phyloP scores from a whole-genome alignment of 1,284 basidiomycete genomes.

The Vanrija sp. region DNA sequence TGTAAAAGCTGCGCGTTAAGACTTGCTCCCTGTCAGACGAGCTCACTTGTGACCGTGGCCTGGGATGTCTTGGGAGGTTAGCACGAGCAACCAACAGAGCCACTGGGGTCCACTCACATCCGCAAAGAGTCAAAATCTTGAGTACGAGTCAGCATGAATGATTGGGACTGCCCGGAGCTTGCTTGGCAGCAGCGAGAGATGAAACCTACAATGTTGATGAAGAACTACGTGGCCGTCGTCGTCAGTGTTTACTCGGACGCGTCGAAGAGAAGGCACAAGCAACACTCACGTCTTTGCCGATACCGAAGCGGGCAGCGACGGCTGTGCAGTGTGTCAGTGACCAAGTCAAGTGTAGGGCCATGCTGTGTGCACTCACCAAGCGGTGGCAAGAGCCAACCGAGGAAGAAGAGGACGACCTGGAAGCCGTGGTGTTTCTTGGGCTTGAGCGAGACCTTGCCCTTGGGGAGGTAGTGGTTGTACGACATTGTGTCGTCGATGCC shows the following conservation, averaged over 20 bases:
- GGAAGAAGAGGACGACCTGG: conserved; percentile 71
- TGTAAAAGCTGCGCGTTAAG: conserved; percentile 75
- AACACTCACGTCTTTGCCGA: conserved; percentile 56
- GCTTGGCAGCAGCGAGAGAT: no score
- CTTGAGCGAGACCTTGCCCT: conserved; percentile 60
- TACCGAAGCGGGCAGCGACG: conserved; percentile 88
- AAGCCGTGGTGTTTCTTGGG: conserved; percentile 77
- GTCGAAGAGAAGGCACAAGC: not conserved
- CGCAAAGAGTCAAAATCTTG: conserved; percentile 72
- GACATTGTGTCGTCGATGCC: conserved; percentile 5
- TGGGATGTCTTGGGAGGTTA: conserved; percentile 39
- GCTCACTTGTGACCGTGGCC: conserved; percentile 50
- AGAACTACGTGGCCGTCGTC: conserved; percentile 63
- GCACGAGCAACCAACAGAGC: not conserved
- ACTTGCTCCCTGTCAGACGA: not conserved
- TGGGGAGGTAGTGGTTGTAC: conserved; percentile 38
- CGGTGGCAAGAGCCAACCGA: conserved; percentile 79
- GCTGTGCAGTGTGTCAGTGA: conserved; percentile 54
- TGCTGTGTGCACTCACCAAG: conserved; percentile 59
- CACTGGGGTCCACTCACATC: conserved; percentile 58
- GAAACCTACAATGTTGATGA: conserved; percentile 64
- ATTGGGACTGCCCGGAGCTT: no score
- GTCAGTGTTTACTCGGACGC: not conserved
- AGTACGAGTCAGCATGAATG: not conserved
- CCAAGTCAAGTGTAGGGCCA: not conserved